Base-by-base conservation (phyloP, 371 early-diverging fungal genomes). In the Mucor mucedo region DNA sequence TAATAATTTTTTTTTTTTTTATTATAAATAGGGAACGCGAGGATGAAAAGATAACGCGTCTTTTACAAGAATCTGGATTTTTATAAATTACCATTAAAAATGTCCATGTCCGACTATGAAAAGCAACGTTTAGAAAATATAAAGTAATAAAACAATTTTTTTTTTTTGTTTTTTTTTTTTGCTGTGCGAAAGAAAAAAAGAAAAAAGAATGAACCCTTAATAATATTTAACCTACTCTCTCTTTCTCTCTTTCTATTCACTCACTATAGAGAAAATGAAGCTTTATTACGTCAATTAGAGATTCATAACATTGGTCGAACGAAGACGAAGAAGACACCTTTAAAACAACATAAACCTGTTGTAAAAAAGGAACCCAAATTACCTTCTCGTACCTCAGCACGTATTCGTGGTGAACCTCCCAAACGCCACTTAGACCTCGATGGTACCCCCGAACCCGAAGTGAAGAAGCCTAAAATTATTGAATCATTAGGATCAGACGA, bases 61-160 rank as follows among this genome's bases (percentile, higher is more conserved):
- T 93, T 53, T 81, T 95, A 40, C 86, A 90, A 64, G 93, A 95
- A 68, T 89, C 91, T 13, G 94, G 96, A 38, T 92, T 95, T 76
- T 75, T 94, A 64, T 93, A 87, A 65, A 55, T 52, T 53, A 16
- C 13, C 30, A 35, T 41, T 59, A 71, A 58, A 40, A 13, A 27
- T 54, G 50, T 4, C 50, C 21, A 40, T 76, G 29, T 77, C 77
- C 30, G 77, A 69, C 47, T 81, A 81, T 65, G 82, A 81, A 63
- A 73, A 76, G 55, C 58, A 74, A 52, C 75, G 79, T 28, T 54
- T 72, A 44, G 77, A 76, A 40, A 83, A 83, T 48, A 83, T 83
- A 50, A 60, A 66, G 76, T 79, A 83, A 62, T 30, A 27, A 55
- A n/a, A 44, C 39, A 49, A n/a, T 3, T 29, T 5, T 8, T 0